These are phyloP conservation scores for Petasospora fabianii DNA, from an alignment of 1,139 yeast species.

Conservation along the genomic window DNA sequence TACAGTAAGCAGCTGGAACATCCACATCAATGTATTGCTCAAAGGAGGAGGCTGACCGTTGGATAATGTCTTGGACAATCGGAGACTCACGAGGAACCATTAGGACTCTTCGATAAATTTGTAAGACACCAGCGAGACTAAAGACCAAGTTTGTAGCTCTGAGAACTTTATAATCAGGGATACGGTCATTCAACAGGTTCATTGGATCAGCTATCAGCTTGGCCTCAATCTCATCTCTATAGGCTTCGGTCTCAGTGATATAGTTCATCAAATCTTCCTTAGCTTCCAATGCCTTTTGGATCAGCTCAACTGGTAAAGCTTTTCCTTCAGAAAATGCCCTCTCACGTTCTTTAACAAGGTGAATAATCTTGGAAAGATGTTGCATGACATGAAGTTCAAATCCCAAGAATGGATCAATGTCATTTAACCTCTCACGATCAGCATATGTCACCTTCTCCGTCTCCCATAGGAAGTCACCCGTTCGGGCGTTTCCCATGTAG, in stretches of 20 bases:
- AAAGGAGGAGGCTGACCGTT: slow-evolving; percentile 37
- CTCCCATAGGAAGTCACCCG: slow-evolving; percentile 22
- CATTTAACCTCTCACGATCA: slow-evolving; percentile 27
- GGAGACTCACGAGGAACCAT: slow-evolving; percentile 43
- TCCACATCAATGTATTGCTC: slow-evolving; percentile 38
- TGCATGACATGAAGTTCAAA: slow-evolving; percentile 54
- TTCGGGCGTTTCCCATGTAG: slow-evolving; percentile 6
- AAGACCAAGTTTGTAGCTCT: slow-evolving; percentile 55
- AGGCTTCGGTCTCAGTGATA: slow-evolving; percentile 27
- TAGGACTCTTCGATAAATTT: slow-evolving; percentile 54
- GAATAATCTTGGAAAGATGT: slow-evolving; percentile 43
- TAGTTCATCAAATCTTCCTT: slow-evolving; percentile 35
- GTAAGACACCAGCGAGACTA: slow-evolving; percentile 51
- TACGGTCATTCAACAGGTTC: slow-evolving; percentile 5
- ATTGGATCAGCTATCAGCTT: slow-evolving; percentile 8
- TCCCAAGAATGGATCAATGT: slow-evolving; percentile 57
- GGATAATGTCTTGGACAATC: slow-evolving; percentile 39
- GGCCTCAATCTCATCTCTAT: slow-evolving; percentile 31
- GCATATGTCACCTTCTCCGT: slow-evolving; percentile 24
- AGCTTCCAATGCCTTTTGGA: slow-evolving; percentile 45
- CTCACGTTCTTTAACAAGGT: slow-evolving; percentile 36
- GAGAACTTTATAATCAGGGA: slow-evolving; percentile 36
- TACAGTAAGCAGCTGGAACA: slow-evolving; percentile 53
- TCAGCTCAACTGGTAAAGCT: slow-evolving; percentile 31
- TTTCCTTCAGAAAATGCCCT: slow-evolving; percentile 1